phyloP scores from a whole-genome alignment of 2,329 filamentous ascomycete species.

The Colletotrichum phormii region DNA sequence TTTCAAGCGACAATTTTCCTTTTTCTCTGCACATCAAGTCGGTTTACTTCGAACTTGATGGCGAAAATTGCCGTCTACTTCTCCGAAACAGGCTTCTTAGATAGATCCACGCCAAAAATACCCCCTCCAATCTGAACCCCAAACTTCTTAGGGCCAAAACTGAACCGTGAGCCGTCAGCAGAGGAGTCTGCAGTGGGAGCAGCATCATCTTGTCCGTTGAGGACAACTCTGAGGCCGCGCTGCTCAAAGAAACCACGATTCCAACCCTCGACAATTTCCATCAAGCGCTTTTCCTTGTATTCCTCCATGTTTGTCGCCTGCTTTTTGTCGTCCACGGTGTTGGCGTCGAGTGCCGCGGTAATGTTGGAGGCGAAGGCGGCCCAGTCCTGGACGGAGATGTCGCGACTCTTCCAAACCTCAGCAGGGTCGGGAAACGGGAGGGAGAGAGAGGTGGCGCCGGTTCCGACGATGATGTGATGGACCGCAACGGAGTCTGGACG shows the following conservation, averaged over 20 bases:
- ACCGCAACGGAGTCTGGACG: no score
- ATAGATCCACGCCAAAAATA: not conserved
- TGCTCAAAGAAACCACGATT: not conserved
- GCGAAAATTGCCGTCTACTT: not conserved
- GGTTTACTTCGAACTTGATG: no score
- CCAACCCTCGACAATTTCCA: not conserved
- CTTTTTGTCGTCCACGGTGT: not conserved
- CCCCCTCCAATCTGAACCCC: no score
- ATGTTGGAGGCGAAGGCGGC: slow-evolving; percentile 2
- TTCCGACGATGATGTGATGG: no score
- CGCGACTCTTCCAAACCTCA: not conserved
- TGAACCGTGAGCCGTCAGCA: not conserved
- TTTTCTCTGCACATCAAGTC: no score
- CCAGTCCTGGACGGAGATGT: slow-evolving; percentile 5
- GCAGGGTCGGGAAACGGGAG: not conserved
- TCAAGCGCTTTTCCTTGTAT: not conserved
- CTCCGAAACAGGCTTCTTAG: not conserved
- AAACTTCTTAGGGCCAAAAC: no score
- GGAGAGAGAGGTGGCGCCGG: not conserved
- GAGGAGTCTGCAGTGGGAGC: not conserved
- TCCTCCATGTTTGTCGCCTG: not conserved
- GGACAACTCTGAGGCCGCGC: not conserved
- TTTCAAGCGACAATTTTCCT: no score
- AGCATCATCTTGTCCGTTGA: not conserved
- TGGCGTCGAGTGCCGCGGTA: not conserved